These are phyloP conservation scores for Starmera dryadoides DNA, from an alignment of 805 yeast species.

Conservation along the genomic window DNA sequence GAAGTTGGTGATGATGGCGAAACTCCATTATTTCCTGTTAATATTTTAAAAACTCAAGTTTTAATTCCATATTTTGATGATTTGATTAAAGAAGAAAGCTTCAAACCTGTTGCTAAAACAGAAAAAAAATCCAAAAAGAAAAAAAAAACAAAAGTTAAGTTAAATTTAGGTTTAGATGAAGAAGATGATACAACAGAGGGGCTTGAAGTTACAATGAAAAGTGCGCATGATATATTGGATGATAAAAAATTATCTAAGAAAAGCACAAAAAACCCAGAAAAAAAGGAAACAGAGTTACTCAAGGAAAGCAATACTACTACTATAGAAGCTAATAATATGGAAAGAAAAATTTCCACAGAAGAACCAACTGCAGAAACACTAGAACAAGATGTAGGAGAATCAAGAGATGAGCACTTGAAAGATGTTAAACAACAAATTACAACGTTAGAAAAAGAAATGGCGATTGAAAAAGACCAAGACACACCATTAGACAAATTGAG, in stretches of 20 bases:
- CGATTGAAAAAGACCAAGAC: neutral
- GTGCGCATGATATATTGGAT: constrained; percentile 32
- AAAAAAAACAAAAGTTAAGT: constrained; percentile 25
- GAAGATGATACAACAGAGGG: constrained; percentile 7
- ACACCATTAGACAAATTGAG: neutral
- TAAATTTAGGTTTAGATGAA: constrained; percentile 32
- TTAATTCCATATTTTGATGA: constrained; percentile 43
- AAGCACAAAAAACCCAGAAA: neutral
- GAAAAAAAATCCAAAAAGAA: constrained; percentile 13
- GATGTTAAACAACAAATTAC: no score
- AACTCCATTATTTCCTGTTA: constrained; percentile 45
- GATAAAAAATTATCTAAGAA: constrained; percentile 17
- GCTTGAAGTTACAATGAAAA: constrained; percentile 26
- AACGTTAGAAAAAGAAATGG: no score
- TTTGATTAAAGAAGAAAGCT: constrained; percentile 13
- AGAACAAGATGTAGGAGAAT: no score
- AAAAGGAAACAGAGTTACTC: no score
- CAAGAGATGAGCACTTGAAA: no score
- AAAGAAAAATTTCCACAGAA: no score
- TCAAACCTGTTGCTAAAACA: constrained; percentile 3
- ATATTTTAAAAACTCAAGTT: constrained; percentile 33
- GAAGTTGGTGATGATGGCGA: constrained; percentile 35
- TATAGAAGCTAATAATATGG: no score
- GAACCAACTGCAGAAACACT: no score
- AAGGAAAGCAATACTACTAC: no score